Evolutionary conservation across 2,329 filamentous ascomycete genomes (phyloP).

Genomic region (Stachybotrys chlorohalonatus): DNA sequence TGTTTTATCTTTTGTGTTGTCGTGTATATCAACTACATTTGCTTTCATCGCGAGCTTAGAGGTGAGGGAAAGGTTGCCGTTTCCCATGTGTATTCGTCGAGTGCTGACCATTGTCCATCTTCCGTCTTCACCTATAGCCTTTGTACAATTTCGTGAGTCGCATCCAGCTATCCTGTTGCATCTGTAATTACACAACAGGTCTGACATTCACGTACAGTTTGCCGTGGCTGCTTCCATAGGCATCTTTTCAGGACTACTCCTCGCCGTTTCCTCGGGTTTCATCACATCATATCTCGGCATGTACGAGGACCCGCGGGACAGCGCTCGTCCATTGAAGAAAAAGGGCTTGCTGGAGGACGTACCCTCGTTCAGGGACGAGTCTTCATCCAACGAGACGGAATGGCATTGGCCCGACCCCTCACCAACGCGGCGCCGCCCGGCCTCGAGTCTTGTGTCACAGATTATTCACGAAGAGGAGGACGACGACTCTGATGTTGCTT

Average conservation of each 20-base stretch:
- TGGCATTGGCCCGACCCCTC: conserved; percentile 28
- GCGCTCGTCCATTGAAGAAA: background rate
- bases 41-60: conserved; percentile 23
- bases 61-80: conserved; percentile 15
- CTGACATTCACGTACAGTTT: conserved; percentile 27
- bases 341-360: conserved; percentile 4
- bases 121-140: conserved; percentile 16
- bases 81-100: background rate
- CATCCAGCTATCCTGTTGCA: conserved; percentile 9
- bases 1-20: conserved; percentile 17
- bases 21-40: conserved; percentile 11
- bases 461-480: conserved; percentile 69
- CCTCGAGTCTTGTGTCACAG: conserved; percentile 47
- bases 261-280: conserved; percentile 48
- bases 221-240: conserved; percentile 61
- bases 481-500: conserved; percentile 39
- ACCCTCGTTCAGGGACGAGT: conserved; percentile 9
- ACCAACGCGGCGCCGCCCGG: conserved; percentile 28
- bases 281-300: conserved; percentile 43
- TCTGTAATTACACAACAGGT: background rate
- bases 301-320: conserved; percentile 15
- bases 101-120: background rate
- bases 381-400: conserved; percentile 25
- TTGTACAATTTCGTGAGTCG: conserved; percentile 34
- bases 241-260: conserved; percentile 48